Evolutionary conservation across 1,284 basidiomycete species (phyloP).

Genomic region (Entoloma clypeatum): DNA sequence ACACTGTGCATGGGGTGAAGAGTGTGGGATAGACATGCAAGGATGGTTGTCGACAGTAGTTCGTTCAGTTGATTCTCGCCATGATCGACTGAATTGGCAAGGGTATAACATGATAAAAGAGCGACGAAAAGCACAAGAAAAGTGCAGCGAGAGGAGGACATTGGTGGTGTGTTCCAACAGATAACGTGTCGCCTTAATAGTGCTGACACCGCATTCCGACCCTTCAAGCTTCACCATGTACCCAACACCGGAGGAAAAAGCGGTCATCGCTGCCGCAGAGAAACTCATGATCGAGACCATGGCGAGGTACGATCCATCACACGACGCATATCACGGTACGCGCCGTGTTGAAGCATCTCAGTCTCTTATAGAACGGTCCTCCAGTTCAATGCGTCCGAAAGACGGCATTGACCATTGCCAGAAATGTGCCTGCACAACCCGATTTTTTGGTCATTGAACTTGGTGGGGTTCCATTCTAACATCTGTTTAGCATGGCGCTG

Average conservation of each 20-base stretch:
- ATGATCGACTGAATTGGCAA: slow-evolving; percentile 7
- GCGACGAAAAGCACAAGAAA: slow-evolving; percentile 30
- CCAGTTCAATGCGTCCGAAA: slow-evolving; percentile 79
- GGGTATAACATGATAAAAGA: slow-evolving; percentile 36
- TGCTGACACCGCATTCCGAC: slow-evolving; percentile 3
- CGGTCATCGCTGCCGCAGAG: slow-evolving; percentile 58
- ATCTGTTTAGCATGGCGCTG: neutral
- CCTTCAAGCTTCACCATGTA: slow-evolving; percentile 30
- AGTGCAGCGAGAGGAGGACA: slow-evolving; percentile 24
- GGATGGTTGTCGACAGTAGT: slow-evolving; percentile 15
- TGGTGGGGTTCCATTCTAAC: slow-evolving; percentile 27
- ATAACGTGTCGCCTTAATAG: neutral
- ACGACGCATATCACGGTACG: slow-evolving; percentile 85
- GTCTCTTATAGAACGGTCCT: slow-evolving; percentile 1
- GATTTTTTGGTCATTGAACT: slow-evolving; percentile 80
- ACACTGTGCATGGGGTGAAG: neutral
- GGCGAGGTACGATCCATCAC: slow-evolving; percentile 85
- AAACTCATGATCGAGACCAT: slow-evolving; percentile 72
- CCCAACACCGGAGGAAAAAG: slow-evolving; percentile 36
- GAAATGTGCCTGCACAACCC: slow-evolving; percentile 39
- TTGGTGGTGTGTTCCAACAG: slow-evolving; percentile 11
- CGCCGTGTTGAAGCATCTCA: slow-evolving; percentile 12
- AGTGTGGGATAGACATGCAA: slow-evolving; percentile 15
- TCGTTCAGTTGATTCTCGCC: neutral
- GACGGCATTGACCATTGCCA: slow-evolving; percentile 69